phyloP scores from a whole-genome alignment of 2,329 filamentous ascomycete species.

The Reticulascus tulasneorum region DNA sequence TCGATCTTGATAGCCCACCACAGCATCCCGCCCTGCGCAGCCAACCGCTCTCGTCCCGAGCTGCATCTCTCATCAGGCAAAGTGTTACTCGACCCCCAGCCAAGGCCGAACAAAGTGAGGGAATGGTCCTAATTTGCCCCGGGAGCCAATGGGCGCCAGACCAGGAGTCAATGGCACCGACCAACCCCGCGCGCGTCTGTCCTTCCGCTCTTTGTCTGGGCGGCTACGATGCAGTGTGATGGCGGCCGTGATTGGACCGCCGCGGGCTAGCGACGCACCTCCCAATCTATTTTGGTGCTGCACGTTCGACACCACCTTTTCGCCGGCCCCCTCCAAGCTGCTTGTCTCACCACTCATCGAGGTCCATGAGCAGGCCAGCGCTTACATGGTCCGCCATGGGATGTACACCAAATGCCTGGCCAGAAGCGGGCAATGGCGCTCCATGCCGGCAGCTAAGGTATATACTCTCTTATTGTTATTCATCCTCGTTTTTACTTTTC shows the following conservation, averaged over 20 bases:
- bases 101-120: constrained; percentile 6
- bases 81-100: constrained; percentile 2
- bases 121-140: constrained; percentile 4
- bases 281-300: constrained; percentile 12
- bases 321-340: constrained; percentile 10
- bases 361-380: constrained; percentile 9
- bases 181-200: constrained; percentile 16
- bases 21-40: too few relatives aligned
- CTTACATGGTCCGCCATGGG: constrained; percentile 11
- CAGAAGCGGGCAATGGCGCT: constrained; percentile 1
- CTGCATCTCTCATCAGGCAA: constrained; percentile 4
- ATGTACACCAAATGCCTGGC: too few relatives aligned
- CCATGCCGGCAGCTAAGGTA: constrained; percentile 7
- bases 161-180: constrained; percentile 3
- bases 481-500: constrained; percentile 4
- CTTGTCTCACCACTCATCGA: constrained; percentile 10
- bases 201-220: constrained; percentile 12
- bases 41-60: constrained; percentile 3
- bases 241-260: constrained; percentile 21
- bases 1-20: too few relatives aligned
- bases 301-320: constrained; percentile 5
- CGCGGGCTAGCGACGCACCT: too few relatives aligned
- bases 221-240: constrained; percentile 28
- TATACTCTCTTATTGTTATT: constrained; percentile 11
- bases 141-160: constrained; percentile 6